Percentiles rank a stretch among this genome's conserved stretches.
Conservation (phyloP, 2,329 filamentous ascomycete species). For the Orbilia ellipsospora region DNA sequence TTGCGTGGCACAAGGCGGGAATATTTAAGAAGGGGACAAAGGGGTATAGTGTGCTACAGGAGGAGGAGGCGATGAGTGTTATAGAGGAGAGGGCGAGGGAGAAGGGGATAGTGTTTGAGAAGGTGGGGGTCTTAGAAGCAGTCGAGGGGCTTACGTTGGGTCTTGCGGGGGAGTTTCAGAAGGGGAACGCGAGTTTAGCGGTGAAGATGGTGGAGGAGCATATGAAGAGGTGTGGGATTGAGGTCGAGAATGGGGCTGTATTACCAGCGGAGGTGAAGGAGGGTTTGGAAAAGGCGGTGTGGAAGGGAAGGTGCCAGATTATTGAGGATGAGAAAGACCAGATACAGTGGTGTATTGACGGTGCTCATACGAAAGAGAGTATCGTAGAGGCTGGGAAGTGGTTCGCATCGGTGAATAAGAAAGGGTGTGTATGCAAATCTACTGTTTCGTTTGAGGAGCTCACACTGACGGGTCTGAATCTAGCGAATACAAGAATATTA, state of each 20-base stretch:
- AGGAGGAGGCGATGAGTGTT: slow-evolving; percentile 68
- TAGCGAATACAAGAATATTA: slow-evolving; percentile 60
- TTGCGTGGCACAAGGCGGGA: slow-evolving; percentile 92
- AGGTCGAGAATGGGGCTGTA: slow-evolving; percentile 60
- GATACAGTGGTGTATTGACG: slow-evolving; percentile 83
- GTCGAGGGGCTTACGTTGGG: slow-evolving; percentile 60
- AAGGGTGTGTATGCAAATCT: slow-evolving; percentile 17
- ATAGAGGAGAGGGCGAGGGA: slow-evolving; percentile 71
- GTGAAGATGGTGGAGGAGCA: slow-evolving; percentile 70
- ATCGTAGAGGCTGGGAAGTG: slow-evolving; percentile 79
- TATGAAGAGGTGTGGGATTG: slow-evolving; percentile 64
- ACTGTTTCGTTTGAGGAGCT: background rate
- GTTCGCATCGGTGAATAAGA: slow-evolving; percentile 68
- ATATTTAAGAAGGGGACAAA: slow-evolving; percentile 78
- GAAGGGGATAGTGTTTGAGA: slow-evolving; percentile 66
- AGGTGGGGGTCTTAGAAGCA: slow-evolving; percentile 61
- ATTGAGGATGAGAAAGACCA: slow-evolving; percentile 67
- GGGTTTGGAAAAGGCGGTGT: slow-evolving; percentile 74
- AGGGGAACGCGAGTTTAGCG: slow-evolving; percentile 71
- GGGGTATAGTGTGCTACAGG: slow-evolving; percentile 73
- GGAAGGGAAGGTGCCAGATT: slow-evolving; percentile 82
- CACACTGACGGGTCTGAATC: background rate
- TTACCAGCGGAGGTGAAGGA: slow-evolving; percentile 72
- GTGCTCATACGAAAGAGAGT: slow-evolving; percentile 87
- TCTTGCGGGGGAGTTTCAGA: slow-evolving; percentile 69